Evolutionary conservation across 2,329 filamentous ascomycete species (phyloP), one percentile per base, ranked within the genome.

Genomic region (Aspergillus aculeatus): DNA sequence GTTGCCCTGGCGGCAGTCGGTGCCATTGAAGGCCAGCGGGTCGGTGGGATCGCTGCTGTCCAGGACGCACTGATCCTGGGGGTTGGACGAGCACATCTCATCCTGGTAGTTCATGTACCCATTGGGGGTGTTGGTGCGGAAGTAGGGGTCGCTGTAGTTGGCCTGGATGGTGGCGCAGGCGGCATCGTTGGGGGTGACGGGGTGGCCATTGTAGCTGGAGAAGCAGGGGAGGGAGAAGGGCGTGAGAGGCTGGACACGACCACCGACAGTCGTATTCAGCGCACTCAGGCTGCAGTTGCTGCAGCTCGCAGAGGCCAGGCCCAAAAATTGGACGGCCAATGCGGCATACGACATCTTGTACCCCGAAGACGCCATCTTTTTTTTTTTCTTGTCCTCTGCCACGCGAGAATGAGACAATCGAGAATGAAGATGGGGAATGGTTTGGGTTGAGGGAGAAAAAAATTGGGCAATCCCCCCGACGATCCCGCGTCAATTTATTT

Each of bases 91-190:
- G 54, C 64, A 66, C 61, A 66, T 66, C 49, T 66, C 64, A 54
- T 59, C 64, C 51, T 66, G 64, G 19, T 64, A 65, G 54, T 66
- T 66, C 64, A 66, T 66, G 57, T 66, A 66, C 11, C 64, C 64
- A 64, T 62, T 66, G 26, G 63, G 59, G 7, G 57, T 50, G 31
- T 62, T 62, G 29, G 59, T 54, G 29, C 64, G 63, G 24, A 61
- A 19, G 49, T 57, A 64, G 4, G 64, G 64, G 35, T 64, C 55
- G 51, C 41, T 48, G 49, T 66, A 65, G 31, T 60, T 58, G 47
- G 21, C 38, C 56, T 63, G 61, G 21, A 61, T 54, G 10, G 19
- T 47, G n/a, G 59, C 50, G 14, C 61, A 63, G 12, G 53, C 52
- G 2, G 47, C 56, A 44, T 41, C n/a, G 21, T 63, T 51, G 44